Evolutionary conservation across 2,329 filamentous ascomycete species (phyloP).

Genomic region (Xylariaceae sp.): DNA sequence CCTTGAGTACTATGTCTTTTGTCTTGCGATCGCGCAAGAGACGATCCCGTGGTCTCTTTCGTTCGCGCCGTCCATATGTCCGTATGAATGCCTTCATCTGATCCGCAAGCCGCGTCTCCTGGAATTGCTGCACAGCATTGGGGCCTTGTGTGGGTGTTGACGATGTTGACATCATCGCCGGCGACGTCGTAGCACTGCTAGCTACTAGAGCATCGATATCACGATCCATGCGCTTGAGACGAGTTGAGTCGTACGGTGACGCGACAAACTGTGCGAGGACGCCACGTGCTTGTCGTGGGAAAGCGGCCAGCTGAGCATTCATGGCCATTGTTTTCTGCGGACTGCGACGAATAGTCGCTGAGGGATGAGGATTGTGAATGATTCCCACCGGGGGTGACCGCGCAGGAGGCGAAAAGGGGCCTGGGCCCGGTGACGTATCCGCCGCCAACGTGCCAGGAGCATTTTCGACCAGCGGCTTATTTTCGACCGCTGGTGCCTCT

Average conservation of each 20-base stretch:
- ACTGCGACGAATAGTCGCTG: conserved; percentile 19
- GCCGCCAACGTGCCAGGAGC: background rate
- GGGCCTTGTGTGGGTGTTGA: background rate
- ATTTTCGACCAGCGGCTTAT: conserved; percentile 13
- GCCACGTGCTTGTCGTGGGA: conserved; percentile 39
- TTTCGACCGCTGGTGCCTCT: conserved; percentile 4
- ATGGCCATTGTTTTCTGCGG: conserved; percentile 29
- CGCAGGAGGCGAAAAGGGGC: conserved; percentile 3
- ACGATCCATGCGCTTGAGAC: conserved; percentile 45
- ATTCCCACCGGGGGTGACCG: background rate
- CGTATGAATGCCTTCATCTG: conserved; percentile 46
- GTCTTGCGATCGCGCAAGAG: conserved; percentile 68
- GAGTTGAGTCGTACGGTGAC: conserved; percentile 44
- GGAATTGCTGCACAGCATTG: background rate
- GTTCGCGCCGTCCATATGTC: conserved; percentile 57
- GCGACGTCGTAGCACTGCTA: conserved; percentile 22
- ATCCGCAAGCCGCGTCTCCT: conserved; percentile 27
- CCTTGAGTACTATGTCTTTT: conserved; percentile 64
- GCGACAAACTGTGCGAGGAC: conserved; percentile 43
- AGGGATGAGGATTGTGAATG: conserved; percentile 7
- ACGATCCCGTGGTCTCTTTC: conserved; percentile 77
- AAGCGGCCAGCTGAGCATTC: conserved; percentile 34
- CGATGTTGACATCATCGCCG: background rate
- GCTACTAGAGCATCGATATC: conserved; percentile 40
- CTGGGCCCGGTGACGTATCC: background rate